Percentiles rank a stretch among this genome's conserved stretches.
Conservation (phyloP, 257 asterid species). For the Cynanchum wilfordii region DNA sequence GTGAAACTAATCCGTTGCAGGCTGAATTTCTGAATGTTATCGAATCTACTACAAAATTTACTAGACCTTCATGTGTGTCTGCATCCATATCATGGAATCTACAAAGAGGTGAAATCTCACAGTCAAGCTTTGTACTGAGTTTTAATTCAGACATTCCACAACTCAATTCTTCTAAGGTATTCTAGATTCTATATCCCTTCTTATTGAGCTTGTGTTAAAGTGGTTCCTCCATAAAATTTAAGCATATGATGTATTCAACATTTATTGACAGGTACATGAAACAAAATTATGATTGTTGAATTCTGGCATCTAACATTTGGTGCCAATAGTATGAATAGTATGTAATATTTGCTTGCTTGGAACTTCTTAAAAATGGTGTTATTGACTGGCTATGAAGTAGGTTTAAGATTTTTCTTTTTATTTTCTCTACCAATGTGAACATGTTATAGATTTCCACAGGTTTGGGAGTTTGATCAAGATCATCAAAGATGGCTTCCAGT, state of each 20-base stretch:
- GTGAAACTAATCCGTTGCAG: slow-evolving; percentile 26
- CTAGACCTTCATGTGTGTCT: slow-evolving; percentile 54
- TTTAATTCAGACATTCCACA: slow-evolving; percentile 59
- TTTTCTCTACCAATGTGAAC: slow-evolving; percentile 16
- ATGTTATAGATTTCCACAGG: slow-evolving; percentile 39
- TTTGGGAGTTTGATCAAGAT: slow-evolving; percentile 94
- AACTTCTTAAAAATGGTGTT: background rate
- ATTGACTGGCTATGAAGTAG: background rate
- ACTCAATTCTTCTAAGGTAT: slow-evolving; percentile 81
- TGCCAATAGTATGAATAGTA: background rate
- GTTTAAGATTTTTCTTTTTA: background rate
- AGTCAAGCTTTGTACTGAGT: slow-evolving; percentile 78
- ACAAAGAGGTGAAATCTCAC: slow-evolving; percentile 54
- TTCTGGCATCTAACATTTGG: background rate
- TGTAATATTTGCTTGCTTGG: background rate
- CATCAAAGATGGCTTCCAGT: slow-evolving; percentile 99
- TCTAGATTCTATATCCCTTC: background rate
- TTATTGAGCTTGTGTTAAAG: background rate
- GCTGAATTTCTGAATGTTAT: slow-evolving; percentile 84
- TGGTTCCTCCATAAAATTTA: background rate
- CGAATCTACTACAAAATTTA: slow-evolving; percentile 66
- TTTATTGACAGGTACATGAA: background rate
- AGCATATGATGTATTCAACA: background rate
- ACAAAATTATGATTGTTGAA: background rate
- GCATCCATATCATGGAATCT: slow-evolving; percentile 94